phyloP scores from a whole-genome alignment of 108 stramenopile species.

The Chaetoceros muelleri region DNA sequence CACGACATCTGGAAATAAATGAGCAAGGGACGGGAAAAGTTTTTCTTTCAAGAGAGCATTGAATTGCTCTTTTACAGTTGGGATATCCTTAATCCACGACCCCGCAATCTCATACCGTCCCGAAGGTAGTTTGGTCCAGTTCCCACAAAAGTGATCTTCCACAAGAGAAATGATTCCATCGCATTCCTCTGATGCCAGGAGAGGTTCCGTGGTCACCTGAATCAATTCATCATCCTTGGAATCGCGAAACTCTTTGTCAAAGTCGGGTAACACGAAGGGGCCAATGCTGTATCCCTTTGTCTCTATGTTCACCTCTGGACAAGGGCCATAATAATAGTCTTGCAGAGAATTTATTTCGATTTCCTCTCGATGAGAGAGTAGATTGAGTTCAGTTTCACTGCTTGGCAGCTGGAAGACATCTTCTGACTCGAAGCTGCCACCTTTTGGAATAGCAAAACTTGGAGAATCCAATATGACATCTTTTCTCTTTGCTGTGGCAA shows the following conservation, averaged over 20 bases:
- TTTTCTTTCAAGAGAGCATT: background rate
- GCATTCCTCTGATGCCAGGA: conserved; percentile 1
- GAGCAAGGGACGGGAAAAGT: background rate
- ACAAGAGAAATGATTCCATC: background rate
- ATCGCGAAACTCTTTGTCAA: background rate
- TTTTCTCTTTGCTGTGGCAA: too few species aligned
- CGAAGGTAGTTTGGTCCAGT: background rate
- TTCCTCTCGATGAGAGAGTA: background rate
- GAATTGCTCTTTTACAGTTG: background rate
- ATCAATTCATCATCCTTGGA: background rate
- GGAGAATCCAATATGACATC: too few species aligned
- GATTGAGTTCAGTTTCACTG: background rate
- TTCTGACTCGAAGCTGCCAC: too few species aligned
- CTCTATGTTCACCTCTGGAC: background rate
- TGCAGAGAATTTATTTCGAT: background rate
- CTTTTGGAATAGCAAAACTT: too few species aligned
- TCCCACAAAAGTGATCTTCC: conserved; percentile 1
- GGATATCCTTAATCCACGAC: background rate
- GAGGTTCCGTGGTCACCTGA: background rate
- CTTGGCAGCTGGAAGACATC: too few species aligned
- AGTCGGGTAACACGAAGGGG: background rate
- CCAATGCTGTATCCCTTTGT: background rate
- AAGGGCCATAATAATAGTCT: background rate
- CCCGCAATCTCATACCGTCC: background rate
- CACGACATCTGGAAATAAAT: background rate